phyloP scores from a whole-genome alignment of 176 grass and related monocot genomes.

The Musa acuminata region DNA sequence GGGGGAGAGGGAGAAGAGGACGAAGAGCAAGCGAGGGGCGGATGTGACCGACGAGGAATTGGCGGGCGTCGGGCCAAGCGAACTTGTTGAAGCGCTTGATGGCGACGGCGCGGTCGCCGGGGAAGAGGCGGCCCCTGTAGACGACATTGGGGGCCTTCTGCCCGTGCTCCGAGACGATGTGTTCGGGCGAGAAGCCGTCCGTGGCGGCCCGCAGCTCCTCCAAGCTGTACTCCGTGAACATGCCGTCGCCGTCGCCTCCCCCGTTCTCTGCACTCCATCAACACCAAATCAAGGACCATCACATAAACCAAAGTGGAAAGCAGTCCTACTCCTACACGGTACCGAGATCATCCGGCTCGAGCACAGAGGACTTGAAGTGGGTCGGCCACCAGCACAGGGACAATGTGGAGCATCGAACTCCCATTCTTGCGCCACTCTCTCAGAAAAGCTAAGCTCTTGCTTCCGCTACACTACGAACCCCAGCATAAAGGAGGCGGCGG shows the following conservation, averaged over 20 bases:
- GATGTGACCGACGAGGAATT: conserved; percentile 50
- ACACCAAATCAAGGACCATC: conserved; percentile 28
- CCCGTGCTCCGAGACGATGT: conserved; percentile 88
- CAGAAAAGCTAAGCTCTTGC: not conserved
- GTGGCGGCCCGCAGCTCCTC: conserved; percentile 67
- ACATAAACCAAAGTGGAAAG: conserved; percentile 22
- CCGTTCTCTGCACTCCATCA: conserved; percentile 15
- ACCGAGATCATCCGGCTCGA: conserved; percentile 22
- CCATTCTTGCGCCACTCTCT: conserved; percentile 8
- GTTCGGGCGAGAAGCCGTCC: conserved; percentile 59
- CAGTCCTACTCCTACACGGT: conserved; percentile 10
- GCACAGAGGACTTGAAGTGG: conserved; percentile 39
- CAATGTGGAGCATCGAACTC: conserved; percentile 18
- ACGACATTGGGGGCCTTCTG: conserved; percentile 90
- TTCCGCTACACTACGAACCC: too few relatives aligned
- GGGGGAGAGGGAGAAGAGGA: not conserved
- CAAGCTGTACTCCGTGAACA: conserved; percentile 62
- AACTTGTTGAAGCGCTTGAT: conserved; percentile 72
- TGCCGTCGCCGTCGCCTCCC: conserved; percentile 18
- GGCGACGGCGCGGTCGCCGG: conserved; percentile 48
- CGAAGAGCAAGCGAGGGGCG: not conserved
- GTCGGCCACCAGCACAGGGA: conserved; percentile 22
- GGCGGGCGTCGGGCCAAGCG: conserved; percentile 70
- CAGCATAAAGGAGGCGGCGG: too few relatives aligned
- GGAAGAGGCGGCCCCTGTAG: conserved; percentile 66